A percentile compares a stretch with the other conserved stretches of the same genome.
Evolutionary conservation across 495 filamentous ascomycete species (phyloP).

Genomic region (Aspergillus asperescens): DNA sequence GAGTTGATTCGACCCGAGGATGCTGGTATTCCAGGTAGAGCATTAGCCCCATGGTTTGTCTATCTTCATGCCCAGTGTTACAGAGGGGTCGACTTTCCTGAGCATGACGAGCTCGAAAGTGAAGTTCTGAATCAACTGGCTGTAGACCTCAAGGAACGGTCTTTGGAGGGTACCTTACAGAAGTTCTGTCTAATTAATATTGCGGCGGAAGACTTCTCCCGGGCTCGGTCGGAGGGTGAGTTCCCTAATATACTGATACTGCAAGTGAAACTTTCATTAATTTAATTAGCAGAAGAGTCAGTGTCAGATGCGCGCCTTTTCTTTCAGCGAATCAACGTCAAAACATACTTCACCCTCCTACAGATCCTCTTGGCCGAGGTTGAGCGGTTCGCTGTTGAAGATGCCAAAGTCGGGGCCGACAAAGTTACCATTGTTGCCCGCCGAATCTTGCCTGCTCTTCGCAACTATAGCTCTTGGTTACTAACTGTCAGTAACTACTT

Average conservation of each 20-base stretch:
- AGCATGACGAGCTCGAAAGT: constrained; percentile 78
- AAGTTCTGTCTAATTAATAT: constrained; percentile 85
- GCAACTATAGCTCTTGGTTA: constrained; percentile 73
- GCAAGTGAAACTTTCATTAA: constrained; percentile 22
- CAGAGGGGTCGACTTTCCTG: constrained; percentile 61
- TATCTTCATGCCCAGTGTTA: constrained; percentile 83
- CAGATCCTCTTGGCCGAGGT: constrained; percentile 66
- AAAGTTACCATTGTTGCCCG: constrained; percentile 59
- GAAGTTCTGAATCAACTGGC: constrained; percentile 75
- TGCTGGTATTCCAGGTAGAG: constrained; percentile 44
- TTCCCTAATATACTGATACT: background rate
- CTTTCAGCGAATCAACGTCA: constrained; percentile 74
- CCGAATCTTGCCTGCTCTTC: constrained; percentile 62
- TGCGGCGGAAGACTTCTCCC: constrained; percentile 69
- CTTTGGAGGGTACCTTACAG: constrained; percentile 59
- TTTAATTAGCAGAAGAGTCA: constrained; percentile 29
- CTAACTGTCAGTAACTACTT: constrained; percentile 46
- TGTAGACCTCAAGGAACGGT: constrained; percentile 64
- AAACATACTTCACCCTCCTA: constrained; percentile 71
- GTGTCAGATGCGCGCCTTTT: constrained; percentile 58
- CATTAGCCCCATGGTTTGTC: constrained; percentile 75
- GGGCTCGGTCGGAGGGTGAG: constrained; percentile 57
- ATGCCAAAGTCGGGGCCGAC: constrained; percentile 41
- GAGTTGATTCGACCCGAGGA: constrained; percentile 52
- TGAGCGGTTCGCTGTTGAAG: constrained; percentile 51